Evolutionary conservation across 2,329 filamentous ascomycete species (phyloP).

Genomic region (Aspergillus ruber): DNA sequence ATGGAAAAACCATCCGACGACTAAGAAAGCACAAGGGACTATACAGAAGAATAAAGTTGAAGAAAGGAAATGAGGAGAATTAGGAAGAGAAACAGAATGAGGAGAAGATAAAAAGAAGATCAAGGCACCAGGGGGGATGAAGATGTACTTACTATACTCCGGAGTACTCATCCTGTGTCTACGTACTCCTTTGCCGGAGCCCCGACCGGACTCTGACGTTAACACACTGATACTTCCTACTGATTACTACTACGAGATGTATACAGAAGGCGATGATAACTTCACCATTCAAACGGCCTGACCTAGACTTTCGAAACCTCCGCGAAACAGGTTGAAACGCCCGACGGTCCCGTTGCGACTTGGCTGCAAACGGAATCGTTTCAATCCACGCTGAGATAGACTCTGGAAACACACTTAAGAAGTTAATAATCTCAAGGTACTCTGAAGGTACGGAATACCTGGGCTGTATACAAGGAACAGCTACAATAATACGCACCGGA

Average conservation of each 20-base stretch:
- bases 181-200: too few species aligned
- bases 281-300: too few species aligned
- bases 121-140: neutral
- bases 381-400: neutral
- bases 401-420: too few species aligned
- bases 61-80: constrained; percentile 14
- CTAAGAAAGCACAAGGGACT: constrained; percentile 9
- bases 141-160: too few species aligned
- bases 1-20: constrained; percentile 13
- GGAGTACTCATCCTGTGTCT: too few species aligned
- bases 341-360: neutral
- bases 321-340: neutral
- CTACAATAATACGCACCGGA: neutral
- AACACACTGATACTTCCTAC: neutral
- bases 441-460: neutral
- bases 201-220: neutral
- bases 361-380: neutral
- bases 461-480: too few species aligned
- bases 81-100: constrained; percentile 7
- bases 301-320: neutral
- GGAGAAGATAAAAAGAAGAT: neutral
- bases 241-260: too few species aligned
- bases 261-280: too few species aligned
- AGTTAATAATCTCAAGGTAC: too few species aligned
- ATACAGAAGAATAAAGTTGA: constrained; percentile 1